Base-by-base conservation (phyloP, 306 rosid genomes). In the Glycine latifolia region DNA sequence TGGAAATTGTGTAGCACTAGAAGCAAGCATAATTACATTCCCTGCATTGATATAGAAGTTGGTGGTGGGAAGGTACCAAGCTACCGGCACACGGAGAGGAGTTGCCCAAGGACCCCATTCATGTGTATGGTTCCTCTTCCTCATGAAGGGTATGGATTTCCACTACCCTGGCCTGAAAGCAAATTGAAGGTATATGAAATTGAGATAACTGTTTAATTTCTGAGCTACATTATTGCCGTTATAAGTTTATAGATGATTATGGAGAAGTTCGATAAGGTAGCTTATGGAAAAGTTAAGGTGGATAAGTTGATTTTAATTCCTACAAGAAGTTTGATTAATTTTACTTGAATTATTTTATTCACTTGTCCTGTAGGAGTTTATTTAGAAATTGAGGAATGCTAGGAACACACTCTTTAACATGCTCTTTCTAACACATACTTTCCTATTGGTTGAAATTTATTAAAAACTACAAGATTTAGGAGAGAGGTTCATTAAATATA, bases 51-150 rank as follows among this genome's bases (percentile, higher is more conserved):
- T 75, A 81, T 87, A 62, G 99, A 93, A 85, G 85, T 75, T 39
- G 61, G 85, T 73, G 74, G 89, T 71, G 90, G 85, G n/a, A 95
- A 82, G 91, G 80, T 83, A 56, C 93, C 86, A 74, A 83, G 89
- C 71, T 91, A 95, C 84, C 90, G 99, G 44, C 99, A 95, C 81
- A 86, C 86, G 3, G 98, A 93, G 92, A 86, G 99, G 91, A 95
- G 93, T 87, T 95, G 99, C 82, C 98, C 98, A 0, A 89, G 81
- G 86, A 63, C 74, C 5, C 79, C 93, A 9, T 33, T 85, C 33
- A 90, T 87, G 98, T 95, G 99, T 78, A 84, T 95, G 81, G 98
- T 95, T 79, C 94, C 96, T 73, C 98, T 93, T 78, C 96, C 96
- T 0, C 90, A 35, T 37, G 88, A 78, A 33, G 96, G 99, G 41